These are phyloP conservation scores for Thinopyrum elongatum DNA, from an alignment of 176 grass and related monocot species.

Conservation along the genomic window DNA sequence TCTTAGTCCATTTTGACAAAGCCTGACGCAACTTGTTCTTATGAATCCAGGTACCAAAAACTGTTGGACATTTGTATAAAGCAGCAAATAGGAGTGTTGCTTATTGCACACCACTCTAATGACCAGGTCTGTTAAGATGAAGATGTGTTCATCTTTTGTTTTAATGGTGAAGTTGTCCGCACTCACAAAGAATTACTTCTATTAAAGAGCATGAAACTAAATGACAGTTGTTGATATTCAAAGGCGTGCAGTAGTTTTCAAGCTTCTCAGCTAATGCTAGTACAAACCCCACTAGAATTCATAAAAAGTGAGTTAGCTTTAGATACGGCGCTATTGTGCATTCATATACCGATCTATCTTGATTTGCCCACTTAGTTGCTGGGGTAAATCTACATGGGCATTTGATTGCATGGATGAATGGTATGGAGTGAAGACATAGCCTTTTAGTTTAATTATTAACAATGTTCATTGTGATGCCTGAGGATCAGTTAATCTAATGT, in stretches of 20 bases:
- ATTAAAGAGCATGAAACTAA: neutral
- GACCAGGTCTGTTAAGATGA: constrained; percentile 65
- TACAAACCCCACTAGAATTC: neutral
- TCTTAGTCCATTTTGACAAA: constrained; percentile 14
- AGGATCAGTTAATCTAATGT: constrained; percentile 9
- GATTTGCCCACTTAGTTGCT: neutral
- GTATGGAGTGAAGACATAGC: neutral
- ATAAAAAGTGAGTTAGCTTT: neutral
- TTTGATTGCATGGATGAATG: constrained; percentile 4
- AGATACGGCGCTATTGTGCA: constrained; percentile 11
- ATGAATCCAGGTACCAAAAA: constrained; percentile 77
- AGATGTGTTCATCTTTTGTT: constrained; percentile 17
- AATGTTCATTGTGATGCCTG: neutral
- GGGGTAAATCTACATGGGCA: neutral
- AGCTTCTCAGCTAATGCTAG: neutral
- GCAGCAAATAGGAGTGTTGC: constrained; percentile 71
- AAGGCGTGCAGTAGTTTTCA: neutral
- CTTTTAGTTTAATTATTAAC: neutral
- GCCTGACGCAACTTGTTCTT: constrained; percentile 1
- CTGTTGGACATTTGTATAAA: constrained; percentile 78
- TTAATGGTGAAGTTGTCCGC: neutral
- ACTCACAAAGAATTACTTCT: constrained; percentile 14
- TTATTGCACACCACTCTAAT: constrained; percentile 92
- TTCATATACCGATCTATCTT: neutral
- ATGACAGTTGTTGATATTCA: neutral